Evolutionary conservation across 2,329 filamentous ascomycete species (phyloP), one percentile per base, ranked within the genome.

Genomic region (Diaporthe capsici): DNA sequence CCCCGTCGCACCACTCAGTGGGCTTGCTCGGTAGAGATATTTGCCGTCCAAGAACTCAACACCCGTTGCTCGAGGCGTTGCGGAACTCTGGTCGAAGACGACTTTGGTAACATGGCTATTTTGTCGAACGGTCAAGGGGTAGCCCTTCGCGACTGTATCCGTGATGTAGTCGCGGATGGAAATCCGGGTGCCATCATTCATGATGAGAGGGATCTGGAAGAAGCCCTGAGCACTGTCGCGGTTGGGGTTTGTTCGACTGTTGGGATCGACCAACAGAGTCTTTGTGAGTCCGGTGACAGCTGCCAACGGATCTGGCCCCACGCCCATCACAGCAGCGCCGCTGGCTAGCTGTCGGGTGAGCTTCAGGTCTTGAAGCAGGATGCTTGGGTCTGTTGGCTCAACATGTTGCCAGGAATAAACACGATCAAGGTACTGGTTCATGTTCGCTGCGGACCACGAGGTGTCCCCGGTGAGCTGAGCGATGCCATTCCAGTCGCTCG

Each of bases 171-270:
- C 81, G 58, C 71, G 61, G 58, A 70, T 42, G n/a, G 65, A 70
- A 22, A 70, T 55, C 9, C 65, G 65, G 1, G 65, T 70, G 15
- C 65, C 75, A n/a, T 76, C 42, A 1, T 75, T 39, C 65, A 65
- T 72, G 17, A 73, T 55, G 7, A 92, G 81, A 5, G 92, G 91
- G 5, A 93, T 87, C 78, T 93, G 90, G 80, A 88, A 92, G 51
- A 89, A 83, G 1, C 86, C 87, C 49, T 86, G 84, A 4, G 82
- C 79, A 28, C 81, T 81, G 79, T 92, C 90, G 34, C 90, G 86
- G 0, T 70, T 65, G 0, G 81, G 67, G 58, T 72, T 25, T 17
- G 49, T 28, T 7, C 72, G 76, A 53, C 90, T 61, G 0, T 81
- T 76, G 37, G 81, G 80, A 77, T 88, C 85, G 57, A 86, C 85